Base-by-base conservation (phyloP, 83 land plant genomes). In the Larix sibirica region DNA sequence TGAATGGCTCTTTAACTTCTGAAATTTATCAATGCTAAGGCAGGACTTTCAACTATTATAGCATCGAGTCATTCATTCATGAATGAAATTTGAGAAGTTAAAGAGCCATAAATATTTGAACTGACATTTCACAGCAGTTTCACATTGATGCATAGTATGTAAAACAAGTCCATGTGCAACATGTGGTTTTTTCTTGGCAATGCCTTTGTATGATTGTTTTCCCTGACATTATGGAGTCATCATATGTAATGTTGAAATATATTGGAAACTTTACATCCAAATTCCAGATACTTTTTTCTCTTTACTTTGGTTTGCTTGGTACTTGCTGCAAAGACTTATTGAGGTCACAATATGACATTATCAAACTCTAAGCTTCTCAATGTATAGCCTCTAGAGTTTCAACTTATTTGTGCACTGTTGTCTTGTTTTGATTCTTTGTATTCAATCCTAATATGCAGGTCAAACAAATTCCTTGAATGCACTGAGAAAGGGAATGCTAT, bases 401-500 rank as follows among this genome's bases (percentile, higher is more conserved):
- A 44, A 44, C 47, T 7, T 54, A 12, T 54, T 54, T 54, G 14
- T 54, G 58, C 58, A 12, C 14, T 54, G 58, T 54, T 2, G 58
- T 54, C 58, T 12, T 13, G 12, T 54, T 54, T 12, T 54, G 58
- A 54, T 54, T 54, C 58, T 73, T 69, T 73, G 26, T 12, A n/a
- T 40, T 44, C 21, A 44, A 73, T 73, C 21, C 21, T 73, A 21
- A 73, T 13, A 24, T 74, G 26, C 83, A 93, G 95, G 77, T 87
- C 84, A 62, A 77, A 86, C 83, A 81, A 77, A 38, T 81, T 93
- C 28, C 88, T 90, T 81, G 80, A 88, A 1, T 93, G 95, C 73
- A 85, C 90, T 21, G 83, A 80, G 75, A 90, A 93, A 62, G 93
- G 93, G 16, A 86, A 84, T 77, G 91, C 85, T 62, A 82, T 85